These are phyloP conservation scores for Vitis hybrid DNA, from an alignment of 177 flowering plant genomes.

Conservation along the genomic window DNA sequence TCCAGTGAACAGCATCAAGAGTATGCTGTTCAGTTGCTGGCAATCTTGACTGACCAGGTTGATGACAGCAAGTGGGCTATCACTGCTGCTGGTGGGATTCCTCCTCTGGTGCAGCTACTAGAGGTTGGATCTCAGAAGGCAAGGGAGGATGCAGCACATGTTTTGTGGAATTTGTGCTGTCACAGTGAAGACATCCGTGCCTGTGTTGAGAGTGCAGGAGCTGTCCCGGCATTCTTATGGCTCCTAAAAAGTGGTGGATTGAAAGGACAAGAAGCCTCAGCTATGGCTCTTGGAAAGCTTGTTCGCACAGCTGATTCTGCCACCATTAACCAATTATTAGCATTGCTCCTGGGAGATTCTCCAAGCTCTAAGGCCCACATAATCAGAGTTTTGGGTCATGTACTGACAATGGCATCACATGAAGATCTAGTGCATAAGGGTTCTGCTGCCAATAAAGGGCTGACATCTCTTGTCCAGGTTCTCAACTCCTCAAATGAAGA, in stretches of 20 bases:
- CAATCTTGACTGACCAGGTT: constrained; percentile 73
- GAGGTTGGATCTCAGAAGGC: constrained; percentile 83
- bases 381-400: constrained; percentile 79
- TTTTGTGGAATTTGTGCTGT: constrained; percentile 72
- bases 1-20: constrained; percentile 94
- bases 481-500: constrained; percentile 80
- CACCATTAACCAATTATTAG: constrained; percentile 74
- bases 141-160: constrained; percentile 71
- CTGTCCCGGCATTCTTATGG: constrained; percentile 75
- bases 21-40: constrained; percentile 67
- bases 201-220: constrained; percentile 92
- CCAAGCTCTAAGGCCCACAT: constrained; percentile 67
- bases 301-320: constrained; percentile 75
- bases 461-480: constrained; percentile 76
- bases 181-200: constrained; percentile 94
- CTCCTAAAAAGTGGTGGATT: constrained; percentile 72
- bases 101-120: constrained; percentile 79
- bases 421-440: constrained; percentile 70
- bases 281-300: constrained; percentile 69
- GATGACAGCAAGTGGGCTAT: constrained; percentile 98
- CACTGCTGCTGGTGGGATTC: constrained; percentile 96
- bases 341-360: constrained; percentile 69
- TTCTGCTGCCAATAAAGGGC: constrained; percentile 70
- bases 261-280: constrained; percentile 79
- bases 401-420: constrained; percentile 66